These are phyloP conservation scores for Gossypium trilobum DNA, from an alignment of 441 rosid genomes.

Conservation along the genomic window DNA sequence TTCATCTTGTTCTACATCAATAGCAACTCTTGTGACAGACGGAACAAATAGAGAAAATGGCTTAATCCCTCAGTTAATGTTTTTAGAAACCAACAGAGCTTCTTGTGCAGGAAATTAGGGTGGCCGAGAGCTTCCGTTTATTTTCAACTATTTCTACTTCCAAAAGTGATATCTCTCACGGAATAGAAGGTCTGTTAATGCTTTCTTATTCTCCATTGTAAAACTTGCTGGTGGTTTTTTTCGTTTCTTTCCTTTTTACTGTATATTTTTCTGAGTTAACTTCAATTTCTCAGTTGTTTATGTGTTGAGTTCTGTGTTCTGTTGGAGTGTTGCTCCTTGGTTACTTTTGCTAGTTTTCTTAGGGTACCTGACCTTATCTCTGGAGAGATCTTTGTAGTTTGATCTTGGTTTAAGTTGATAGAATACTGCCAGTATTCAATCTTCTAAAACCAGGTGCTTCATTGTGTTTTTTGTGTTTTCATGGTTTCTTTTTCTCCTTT, in stretches of 20 bases:
- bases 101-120: constrained; percentile 62
- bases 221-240: not conserved
- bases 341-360: not conserved
- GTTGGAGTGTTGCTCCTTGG: not conserved
- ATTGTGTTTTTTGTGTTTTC: not conserved
- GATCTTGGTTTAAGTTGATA: not conserved
- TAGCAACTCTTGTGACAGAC: not conserved
- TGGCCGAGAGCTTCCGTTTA: constrained; percentile 71
- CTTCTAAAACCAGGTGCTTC: not conserved
- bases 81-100: not conserved
- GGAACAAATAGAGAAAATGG: not conserved
- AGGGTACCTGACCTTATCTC: not conserved
- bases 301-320: not conserved
- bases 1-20: not conserved
- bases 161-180: constrained; percentile 38
- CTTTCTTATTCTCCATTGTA: not conserved
- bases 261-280: not conserved
- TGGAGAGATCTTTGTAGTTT: not conserved
- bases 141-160: constrained; percentile 80
- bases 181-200: constrained; percentile 45
- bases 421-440: not conserved
- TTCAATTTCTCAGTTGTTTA: not conserved
- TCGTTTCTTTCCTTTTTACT: not conserved
- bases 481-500: not conserved
- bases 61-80: not conserved